Percentiles rank a stretch among this genome's conserved stretches.
phyloP scores from a whole-genome alignment of 2,329 filamentous ascomycete genomes.

The Cladosporium halotolerans region DNA sequence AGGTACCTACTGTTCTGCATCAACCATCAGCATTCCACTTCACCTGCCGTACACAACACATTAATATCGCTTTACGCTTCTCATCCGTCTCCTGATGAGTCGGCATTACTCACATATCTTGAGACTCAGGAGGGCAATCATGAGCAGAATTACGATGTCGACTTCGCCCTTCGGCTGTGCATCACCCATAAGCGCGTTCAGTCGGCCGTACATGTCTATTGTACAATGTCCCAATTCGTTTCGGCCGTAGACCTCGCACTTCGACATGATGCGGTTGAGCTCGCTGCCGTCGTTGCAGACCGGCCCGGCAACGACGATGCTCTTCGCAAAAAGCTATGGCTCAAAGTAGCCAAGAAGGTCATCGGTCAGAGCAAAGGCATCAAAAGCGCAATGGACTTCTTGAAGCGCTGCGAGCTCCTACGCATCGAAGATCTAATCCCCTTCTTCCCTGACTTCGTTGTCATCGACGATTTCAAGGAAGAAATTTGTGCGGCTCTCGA shows the following conservation, averaged over 20 bases:
- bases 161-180: conserved; percentile 91
- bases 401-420: conserved; percentile 83
- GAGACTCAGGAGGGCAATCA: conserved; percentile 71
- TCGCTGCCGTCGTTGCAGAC: conserved; percentile 85
- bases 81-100: conserved; percentile 74
- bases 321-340: conserved; percentile 89
- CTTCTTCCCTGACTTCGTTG: conserved; percentile 97
- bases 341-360: conserved; percentile 89
- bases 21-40: conserved; percentile 70
- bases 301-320: conserved; percentile 66
- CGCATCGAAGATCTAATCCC: conserved; percentile 95
- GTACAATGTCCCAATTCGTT: conserved; percentile 87
- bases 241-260: conserved; percentile 90
- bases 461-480: conserved; percentile 98
- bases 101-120: conserved; percentile 78
- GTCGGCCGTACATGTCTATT: conserved; percentile 95
- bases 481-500: conserved; percentile 93
- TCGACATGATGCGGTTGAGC: conserved; percentile 80
- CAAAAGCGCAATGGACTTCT: conserved; percentile 80
- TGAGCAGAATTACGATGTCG: conserved; percentile 82
- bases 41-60: conserved; percentile 92
- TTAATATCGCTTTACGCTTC: conserved; percentile 94
- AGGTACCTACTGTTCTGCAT: conserved; percentile 92
- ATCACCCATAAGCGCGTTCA: conserved; percentile 91
- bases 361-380: conserved; percentile 82